Conservation (phyloP, 306 rosid species). For the Citrullus colocynthis region DNA sequence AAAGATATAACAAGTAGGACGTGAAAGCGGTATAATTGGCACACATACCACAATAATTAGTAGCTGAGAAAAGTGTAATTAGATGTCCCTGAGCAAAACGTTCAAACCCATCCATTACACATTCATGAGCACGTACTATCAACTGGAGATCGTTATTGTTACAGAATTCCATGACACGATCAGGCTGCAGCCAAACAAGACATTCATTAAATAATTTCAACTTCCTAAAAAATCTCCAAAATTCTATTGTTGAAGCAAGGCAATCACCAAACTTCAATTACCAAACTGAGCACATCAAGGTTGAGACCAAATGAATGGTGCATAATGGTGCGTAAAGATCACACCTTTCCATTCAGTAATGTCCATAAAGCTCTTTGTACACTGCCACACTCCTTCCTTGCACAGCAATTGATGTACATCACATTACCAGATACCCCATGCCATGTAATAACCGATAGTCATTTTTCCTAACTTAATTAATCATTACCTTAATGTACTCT, state of each 20-base stretch:
- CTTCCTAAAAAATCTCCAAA: background rate
- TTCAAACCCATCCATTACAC: slow-evolving; percentile 99
- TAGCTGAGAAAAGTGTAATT: slow-evolving; percentile 95
- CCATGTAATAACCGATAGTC: background rate
- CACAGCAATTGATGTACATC: background rate
- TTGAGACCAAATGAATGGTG: background rate
- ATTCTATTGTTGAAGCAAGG: background rate
- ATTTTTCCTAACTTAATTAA: background rate
- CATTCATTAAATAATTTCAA: background rate
- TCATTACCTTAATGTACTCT: background rate
- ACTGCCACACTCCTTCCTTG: background rate
- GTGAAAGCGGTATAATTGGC: background rate
- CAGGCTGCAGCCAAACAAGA: slow-evolving; percentile 61
- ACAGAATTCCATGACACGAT: slow-evolving; percentile 99
- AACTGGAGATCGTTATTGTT: slow-evolving; percentile 97
- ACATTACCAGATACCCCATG: background rate
- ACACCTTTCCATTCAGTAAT: background rate
- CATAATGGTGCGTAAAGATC: background rate
- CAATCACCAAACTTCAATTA: background rate
- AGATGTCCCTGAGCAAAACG: slow-evolving; percentile 99
- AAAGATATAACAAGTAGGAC: background rate
- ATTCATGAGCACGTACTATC: slow-evolving; percentile 97
- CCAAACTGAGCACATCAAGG: background rate
- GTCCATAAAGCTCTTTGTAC: background rate
- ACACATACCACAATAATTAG: slow-evolving; percentile 84